A percentile compares a stretch with the other conserved stretches of the same genome.
Conservation (phyloP, 192 early-diverging fungal species). For the Rhizophagus clarus region DNA sequence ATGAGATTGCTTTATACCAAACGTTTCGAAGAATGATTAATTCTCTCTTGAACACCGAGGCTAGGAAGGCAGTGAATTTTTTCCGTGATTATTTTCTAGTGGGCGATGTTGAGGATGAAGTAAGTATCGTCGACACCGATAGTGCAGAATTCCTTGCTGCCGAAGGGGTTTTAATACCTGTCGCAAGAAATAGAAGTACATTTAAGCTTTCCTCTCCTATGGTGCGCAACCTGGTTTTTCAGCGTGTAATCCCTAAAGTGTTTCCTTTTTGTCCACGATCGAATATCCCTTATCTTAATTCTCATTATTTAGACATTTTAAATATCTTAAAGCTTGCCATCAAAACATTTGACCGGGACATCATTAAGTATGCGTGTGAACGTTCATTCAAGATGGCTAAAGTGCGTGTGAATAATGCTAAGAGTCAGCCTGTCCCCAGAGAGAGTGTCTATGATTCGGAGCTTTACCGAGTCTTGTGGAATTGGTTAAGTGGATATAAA, state of each 20-base stretch:
- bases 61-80: too few relatives aligned
- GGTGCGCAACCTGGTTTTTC: slow-evolving; percentile 21
- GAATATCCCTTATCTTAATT: not conserved
- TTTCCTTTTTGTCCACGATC: slow-evolving; percentile 8
- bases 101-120: not conserved
- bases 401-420: slow-evolving; percentile 16
- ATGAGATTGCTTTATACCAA: too few relatives aligned
- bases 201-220: slow-evolving; percentile 33
- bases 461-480: slow-evolving; percentile 25
- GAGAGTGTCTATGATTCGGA: slow-evolving; percentile 33
- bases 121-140: not conserved
- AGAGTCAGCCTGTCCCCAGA: slow-evolving; percentile 24
- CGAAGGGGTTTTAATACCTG: slow-evolving; percentile 30
- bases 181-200: not conserved
- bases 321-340: slow-evolving; percentile 10
- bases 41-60: too few relatives aligned
- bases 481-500: not conserved
- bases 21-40: too few relatives aligned
- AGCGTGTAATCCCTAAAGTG: slow-evolving; percentile 20
- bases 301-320: slow-evolving; percentile 15
- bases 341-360: slow-evolving; percentile 11
- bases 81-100: slow-evolving; percentile 1
- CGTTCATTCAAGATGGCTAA: slow-evolving; percentile 27
- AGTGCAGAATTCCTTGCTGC: slow-evolving; percentile 19
- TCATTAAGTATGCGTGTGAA: not conserved